Evolutionary conservation across 2,329 filamentous ascomycete species (phyloP).

Genomic region (Cercospora sp.): DNA sequence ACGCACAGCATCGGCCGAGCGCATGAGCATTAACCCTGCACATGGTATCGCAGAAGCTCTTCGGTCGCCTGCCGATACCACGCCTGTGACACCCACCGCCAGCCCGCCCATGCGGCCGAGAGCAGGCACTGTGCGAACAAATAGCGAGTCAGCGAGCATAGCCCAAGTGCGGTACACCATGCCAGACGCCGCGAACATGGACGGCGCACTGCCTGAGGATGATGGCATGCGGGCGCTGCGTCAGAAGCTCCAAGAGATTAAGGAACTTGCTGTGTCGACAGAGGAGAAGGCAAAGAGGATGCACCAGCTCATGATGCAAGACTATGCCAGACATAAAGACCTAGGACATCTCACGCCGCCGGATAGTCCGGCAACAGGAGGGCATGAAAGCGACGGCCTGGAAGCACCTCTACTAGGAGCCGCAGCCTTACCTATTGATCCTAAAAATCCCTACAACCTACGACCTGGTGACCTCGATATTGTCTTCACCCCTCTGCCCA

Average conservation of each 20-base stretch:
- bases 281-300: constrained; percentile 53
- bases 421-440: constrained; percentile 31
- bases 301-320: constrained; percentile 52
- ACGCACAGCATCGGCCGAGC: constrained; percentile 13
- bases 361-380: constrained; percentile 10
- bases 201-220: constrained; percentile 46
- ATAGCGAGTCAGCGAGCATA: neutral
- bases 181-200: constrained; percentile 19
- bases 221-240: constrained; percentile 53
- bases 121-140: constrained; percentile 1
- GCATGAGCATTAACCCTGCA: constrained; percentile 30
- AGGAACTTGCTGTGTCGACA: constrained; percentile 45
- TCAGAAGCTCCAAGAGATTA: constrained; percentile 50
- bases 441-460: constrained; percentile 41
- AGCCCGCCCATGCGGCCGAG: constrained; percentile 13
- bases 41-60: constrained; percentile 26
- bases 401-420: constrained; percentile 21
- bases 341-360: constrained; percentile 12
- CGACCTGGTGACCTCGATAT: constrained; percentile 37
- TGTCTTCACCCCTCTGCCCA: constrained; percentile 37
- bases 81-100: constrained; percentile 5
- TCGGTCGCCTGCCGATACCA: constrained; percentile 3
- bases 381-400: constrained; percentile 15
- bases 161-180: neutral
- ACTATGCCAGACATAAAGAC: constrained; percentile 40